phyloP scores from a whole-genome alignment of 1,284 basidiomycete species.

The Rhodotorula mucilaginosa region DNA sequence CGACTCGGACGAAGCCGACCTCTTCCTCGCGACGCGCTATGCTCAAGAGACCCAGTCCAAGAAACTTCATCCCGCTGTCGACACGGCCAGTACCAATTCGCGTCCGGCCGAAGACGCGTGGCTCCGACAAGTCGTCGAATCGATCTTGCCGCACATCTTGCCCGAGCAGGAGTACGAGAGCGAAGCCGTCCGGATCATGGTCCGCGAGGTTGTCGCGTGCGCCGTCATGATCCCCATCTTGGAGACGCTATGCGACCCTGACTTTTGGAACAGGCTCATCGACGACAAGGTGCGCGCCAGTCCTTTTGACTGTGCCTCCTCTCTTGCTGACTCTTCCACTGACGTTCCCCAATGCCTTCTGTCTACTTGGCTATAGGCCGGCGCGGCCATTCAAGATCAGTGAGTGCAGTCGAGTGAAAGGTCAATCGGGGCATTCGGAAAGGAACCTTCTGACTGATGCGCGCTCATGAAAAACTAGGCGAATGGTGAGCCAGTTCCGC shows the following conservation, averaged over 20 bases:
- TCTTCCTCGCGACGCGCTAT: conserved; percentile 76
- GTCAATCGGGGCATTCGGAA: too few relatives aligned
- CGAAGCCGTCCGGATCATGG: conserved; percentile 66
- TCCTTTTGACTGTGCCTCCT: too few relatives aligned
- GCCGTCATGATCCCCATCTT: conserved; percentile 79
- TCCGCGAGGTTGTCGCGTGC: conserved; percentile 78
- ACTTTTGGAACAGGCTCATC: conserved; percentile 91
- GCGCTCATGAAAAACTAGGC: conserved; percentile 26
- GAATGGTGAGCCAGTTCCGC: conserved; percentile 56
- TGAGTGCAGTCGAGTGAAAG: conserved; percentile 47
- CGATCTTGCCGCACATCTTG: conserved; percentile 66
- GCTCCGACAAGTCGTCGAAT: conserved; percentile 67
- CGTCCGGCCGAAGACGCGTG: conserved; percentile 84
- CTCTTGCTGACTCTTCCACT: too few relatives aligned
- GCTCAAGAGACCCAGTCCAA: conserved; percentile 48
- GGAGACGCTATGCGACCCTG: conserved; percentile 88
- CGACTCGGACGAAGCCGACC: conserved; percentile 80
- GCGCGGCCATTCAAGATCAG: conserved; percentile 86
- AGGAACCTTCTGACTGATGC: neutral
- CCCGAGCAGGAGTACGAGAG: conserved; percentile 72
- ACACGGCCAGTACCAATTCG: conserved; percentile 80
- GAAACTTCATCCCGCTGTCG: conserved; percentile 72
- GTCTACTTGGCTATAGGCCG: conserved; percentile 58
- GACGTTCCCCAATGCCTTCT: neutral
- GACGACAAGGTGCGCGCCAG: conserved; percentile 70